Base-by-base conservation (phyloP, 2,329 filamentous ascomycete species). In the Arthrobotrys musiformis region DNA sequence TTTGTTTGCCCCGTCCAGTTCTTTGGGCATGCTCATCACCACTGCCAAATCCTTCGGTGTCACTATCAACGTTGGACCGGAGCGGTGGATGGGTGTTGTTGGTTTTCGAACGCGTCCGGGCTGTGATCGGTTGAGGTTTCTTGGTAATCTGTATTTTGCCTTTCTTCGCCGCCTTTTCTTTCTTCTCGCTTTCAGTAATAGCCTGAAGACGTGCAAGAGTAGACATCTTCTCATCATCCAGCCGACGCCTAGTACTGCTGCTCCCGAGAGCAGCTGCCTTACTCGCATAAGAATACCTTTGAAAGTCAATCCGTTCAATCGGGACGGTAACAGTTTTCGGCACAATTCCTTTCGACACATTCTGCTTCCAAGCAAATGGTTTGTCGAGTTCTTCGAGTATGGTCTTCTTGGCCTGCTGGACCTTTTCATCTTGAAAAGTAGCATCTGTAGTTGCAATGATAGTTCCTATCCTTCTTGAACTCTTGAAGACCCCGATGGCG, bases 221-320 rank as follows among this genome's bases (percentile, higher is more conserved):
- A 42, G 72, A 76, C 64, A 76, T 76, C 35, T 76, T 76, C 72
- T 76, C 72, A 8, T 60, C 72, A 76, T 76, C 72, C 64, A 76
- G 50, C 42, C 48, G 72, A 13, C 72, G 72, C 17, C 70, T 61
- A n/a, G 64, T 69, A 37, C 50, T 66, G 30, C 42, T 70, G n/a
- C 61, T 76, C 17, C 64, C 58, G 28, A 64, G 56, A 42, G 64
- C 22, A 19, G 54, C 61, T 30, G 58, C 44, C 19, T 64, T 64
- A 13, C 72, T 56, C 13, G 72, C 72, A 44, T 63, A 50, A 0
- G 72, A 70, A 33, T 76, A 76, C 40, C 72, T 40, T 46, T 76
- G 64, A 37, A 76, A 76, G 26, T 76, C 72, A n/a, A 76, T 76
- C 24, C 72, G 64, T 24, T 76, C 72, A 26, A 76, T 70, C 1